A percentile compares a stretch with the other conserved stretches of the same genome.
Conservation (phyloP, 1,284 basidiomycete species). For the Schizophyllum amplum region DNA sequence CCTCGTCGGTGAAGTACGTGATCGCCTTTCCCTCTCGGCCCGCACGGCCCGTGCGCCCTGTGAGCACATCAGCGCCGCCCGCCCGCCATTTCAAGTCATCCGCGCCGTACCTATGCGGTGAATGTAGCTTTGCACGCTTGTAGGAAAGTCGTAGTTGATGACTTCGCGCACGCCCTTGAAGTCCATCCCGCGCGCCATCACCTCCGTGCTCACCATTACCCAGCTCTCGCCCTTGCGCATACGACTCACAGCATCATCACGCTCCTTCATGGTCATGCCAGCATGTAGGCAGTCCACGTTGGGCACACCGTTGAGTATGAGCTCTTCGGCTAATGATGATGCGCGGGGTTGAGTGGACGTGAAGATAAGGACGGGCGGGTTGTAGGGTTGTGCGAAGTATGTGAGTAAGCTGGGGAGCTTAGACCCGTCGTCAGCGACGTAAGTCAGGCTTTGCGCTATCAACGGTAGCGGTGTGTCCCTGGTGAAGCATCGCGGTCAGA, state of each 20-base stretch:
- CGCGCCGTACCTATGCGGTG: constrained; percentile 76
- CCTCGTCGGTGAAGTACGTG: constrained; percentile 94
- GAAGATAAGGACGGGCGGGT: constrained; percentile 90
- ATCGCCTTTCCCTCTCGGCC: constrained; percentile 87
- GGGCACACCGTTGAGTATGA: constrained; percentile 75
- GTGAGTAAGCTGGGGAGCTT: constrained; percentile 83
- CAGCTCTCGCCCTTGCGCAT: constrained; percentile 88
- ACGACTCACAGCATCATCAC: constrained; percentile 77
- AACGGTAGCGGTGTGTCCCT: constrained; percentile 85
- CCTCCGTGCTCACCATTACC: constrained; percentile 91
- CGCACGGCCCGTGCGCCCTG: constrained; percentile 89
- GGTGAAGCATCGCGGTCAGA: constrained; percentile 7
- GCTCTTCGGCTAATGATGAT: constrained; percentile 82
- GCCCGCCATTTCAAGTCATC: not conserved
- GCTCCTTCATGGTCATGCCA: constrained; percentile 78
- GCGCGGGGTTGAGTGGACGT: constrained; percentile 91
- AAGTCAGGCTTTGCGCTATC: constrained; percentile 82
- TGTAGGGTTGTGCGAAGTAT: constrained; percentile 78
- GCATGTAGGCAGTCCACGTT: constrained; percentile 93
- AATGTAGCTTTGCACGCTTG: constrained; percentile 89
- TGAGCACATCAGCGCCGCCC: not conserved
- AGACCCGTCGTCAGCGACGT: constrained; percentile 88
- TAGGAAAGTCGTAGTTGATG: constrained; percentile 96
- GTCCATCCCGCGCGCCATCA: constrained; percentile 96
- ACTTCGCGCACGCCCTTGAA: constrained; percentile 94